Evolutionary conservation across 1,284 basidiomycete species (phyloP).

Genomic region (Austroboletus novae-zelandiae): DNA sequence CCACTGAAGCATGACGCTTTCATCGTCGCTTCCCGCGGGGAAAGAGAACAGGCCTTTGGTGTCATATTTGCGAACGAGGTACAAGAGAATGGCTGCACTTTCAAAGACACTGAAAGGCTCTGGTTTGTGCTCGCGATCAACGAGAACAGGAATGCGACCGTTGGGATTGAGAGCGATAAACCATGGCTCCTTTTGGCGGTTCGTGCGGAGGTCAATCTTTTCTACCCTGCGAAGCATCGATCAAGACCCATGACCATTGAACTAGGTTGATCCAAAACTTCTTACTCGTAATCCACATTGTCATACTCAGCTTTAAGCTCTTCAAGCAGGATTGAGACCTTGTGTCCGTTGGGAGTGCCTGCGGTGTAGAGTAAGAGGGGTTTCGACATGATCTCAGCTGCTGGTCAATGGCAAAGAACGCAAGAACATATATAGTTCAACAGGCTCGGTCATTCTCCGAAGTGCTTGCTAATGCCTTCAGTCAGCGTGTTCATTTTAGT

Average conservation of each 20-base stretch:
- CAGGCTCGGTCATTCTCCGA: slow-evolving; percentile 11
- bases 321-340: slow-evolving; percentile 62
- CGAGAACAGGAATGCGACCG: slow-evolving; percentile 58
- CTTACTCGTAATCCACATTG: slow-evolving; percentile 57
- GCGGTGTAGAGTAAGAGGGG: slow-evolving; percentile 63
- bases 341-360: slow-evolving; percentile 68
- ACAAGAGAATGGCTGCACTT: slow-evolving; percentile 56
- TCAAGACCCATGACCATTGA: not conserved
- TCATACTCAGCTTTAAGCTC: slow-evolving; percentile 64
- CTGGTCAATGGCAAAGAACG: not conserved
- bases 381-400: slow-evolving; percentile 18
- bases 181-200: slow-evolving; percentile 51
- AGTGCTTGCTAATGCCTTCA: too few species aligned
- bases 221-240: slow-evolving; percentile 36
- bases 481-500: not conserved
- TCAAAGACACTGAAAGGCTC: slow-evolving; percentile 55
- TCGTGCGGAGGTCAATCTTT: slow-evolving; percentile 48
- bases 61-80: slow-evolving; percentile 55
- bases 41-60: slow-evolving; percentile 52
- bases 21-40: slow-evolving; percentile 38
- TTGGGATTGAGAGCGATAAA: slow-evolving; percentile 59
- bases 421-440: slow-evolving; percentile 5
- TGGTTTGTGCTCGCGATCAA: slow-evolving; percentile 39
- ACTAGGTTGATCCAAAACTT: not conserved
- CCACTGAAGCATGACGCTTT: slow-evolving; percentile 62